These are phyloP conservation scores for Paraphoma chrysanthemicola DNA, from an alignment of 2,329 filamentous ascomycete species.

Conservation along the genomic window DNA sequence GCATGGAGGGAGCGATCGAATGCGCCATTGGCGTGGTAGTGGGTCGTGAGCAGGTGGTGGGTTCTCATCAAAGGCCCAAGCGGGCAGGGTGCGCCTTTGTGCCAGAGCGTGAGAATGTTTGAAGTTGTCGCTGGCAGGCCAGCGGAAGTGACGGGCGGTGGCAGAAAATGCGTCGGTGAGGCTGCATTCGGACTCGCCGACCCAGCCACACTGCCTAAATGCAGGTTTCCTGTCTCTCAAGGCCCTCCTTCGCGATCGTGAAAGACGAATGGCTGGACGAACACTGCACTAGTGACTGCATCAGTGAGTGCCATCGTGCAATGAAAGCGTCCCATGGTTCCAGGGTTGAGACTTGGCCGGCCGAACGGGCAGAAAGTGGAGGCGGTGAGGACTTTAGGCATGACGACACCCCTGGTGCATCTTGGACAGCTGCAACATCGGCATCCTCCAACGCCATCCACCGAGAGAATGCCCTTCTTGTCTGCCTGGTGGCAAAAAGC, in stretches of 20 bases:
- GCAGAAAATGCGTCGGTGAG: constrained; percentile 14
- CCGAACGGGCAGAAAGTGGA: background rate
- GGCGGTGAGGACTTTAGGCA: background rate
- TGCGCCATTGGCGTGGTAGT: constrained; percentile 40
- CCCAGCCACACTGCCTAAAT: constrained; percentile 10
- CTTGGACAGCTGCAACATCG: too few relatives aligned
- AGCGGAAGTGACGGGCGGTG: constrained; percentile 2
- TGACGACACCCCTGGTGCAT: background rate
- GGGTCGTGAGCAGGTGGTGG: constrained; percentile 11
- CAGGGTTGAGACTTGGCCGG: background rate
- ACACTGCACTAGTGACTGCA: too few relatives aligned
- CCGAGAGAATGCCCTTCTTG: too few relatives aligned
- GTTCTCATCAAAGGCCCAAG: constrained; percentile 23
- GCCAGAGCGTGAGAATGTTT: constrained; percentile 25
- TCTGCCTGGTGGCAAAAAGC: too few relatives aligned
- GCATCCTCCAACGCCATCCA: too few relatives aligned
- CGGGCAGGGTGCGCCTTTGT: constrained; percentile 28
- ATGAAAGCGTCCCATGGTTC: background rate
- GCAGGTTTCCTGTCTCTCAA: background rate
- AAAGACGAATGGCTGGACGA: background rate
- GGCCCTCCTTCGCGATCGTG: background rate
- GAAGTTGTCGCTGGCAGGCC: constrained; percentile 20
- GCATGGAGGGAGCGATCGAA: constrained; percentile 23
- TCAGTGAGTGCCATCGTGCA: background rate
- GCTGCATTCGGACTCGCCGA: constrained; percentile 19